Evolutionary conservation across 331 rosid genomes (phyloP).

Genomic region (Pyrus hybrid): DNA sequence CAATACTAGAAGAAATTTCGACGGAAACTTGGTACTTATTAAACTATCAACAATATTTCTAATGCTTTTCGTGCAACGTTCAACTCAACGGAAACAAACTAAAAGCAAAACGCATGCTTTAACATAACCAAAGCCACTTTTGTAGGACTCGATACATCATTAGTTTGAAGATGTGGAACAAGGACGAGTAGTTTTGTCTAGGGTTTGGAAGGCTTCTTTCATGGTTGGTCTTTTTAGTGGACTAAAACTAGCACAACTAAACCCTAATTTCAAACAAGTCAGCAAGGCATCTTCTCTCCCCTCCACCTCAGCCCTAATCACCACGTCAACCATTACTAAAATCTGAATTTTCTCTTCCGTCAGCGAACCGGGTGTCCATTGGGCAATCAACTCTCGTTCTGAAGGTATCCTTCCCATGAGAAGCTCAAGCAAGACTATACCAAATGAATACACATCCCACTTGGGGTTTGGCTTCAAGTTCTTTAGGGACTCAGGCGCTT

Average conservation of each 20-base stretch:
- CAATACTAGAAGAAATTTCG: too few species aligned
- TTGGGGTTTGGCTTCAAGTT: slow-evolving; percentile 49
- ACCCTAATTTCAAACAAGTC: slow-evolving; percentile 62
- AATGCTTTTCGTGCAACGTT: slow-evolving; percentile 12
- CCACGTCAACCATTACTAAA: slow-evolving; percentile 49
- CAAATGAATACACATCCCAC: slow-evolving; percentile 88
- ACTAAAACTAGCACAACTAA: slow-evolving; percentile 48
- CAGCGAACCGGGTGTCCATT: slow-evolving; percentile 38
- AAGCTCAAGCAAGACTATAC: slow-evolving; percentile 69
- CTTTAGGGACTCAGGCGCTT: slow-evolving; percentile 73
- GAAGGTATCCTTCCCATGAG: slow-evolving; percentile 50
- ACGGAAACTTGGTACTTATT: not conserved
- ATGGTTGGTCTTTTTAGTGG: slow-evolving; percentile 82
- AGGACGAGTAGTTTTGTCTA: slow-evolving; percentile 31
- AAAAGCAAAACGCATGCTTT: slow-evolving; percentile 4
- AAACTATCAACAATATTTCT: slow-evolving; percentile 2
- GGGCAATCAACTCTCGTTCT: slow-evolving; percentile 48
- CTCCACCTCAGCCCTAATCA: slow-evolving; percentile 45
- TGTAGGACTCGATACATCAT: slow-evolving; percentile 16
- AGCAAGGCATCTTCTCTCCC: slow-evolving; percentile 43
- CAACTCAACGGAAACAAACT: slow-evolving; percentile 20
- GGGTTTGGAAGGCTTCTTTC: slow-evolving; percentile 69
- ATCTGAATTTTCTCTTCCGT: slow-evolving; percentile 52
- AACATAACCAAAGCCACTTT: slow-evolving; percentile 7
- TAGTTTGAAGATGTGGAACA: slow-evolving; percentile 4